Evolutionary conservation across 2,329 filamentous ascomycete species (phyloP).

Genomic region (Cytospora piceicola): DNA sequence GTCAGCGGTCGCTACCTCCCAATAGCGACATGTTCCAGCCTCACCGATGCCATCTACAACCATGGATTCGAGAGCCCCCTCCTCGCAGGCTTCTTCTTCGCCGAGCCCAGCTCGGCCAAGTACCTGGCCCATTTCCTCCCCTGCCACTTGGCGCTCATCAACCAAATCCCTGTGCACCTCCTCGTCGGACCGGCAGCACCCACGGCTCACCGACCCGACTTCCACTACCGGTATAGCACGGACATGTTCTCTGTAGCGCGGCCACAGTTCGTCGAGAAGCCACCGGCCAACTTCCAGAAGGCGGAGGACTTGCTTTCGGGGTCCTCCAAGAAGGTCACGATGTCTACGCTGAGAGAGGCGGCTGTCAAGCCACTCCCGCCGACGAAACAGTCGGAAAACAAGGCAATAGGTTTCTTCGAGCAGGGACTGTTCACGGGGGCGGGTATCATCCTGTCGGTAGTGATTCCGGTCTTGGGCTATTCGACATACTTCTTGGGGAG

Average conservation of each 20-base stretch:
- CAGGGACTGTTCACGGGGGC: constrained; percentile 48
- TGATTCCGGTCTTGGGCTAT: constrained; percentile 33
- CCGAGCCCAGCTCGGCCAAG: constrained; percentile 47
- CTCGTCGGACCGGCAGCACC: constrained; percentile 49
- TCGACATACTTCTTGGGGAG: constrained; percentile 30
- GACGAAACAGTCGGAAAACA: constrained; percentile 39
- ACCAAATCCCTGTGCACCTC: constrained; percentile 60
- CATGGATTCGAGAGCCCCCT: constrained; percentile 34
- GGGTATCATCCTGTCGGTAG: constrained; percentile 34
- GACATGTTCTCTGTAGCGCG: constrained; percentile 49
- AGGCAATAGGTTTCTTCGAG: constrained; percentile 51
- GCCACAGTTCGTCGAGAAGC: constrained; percentile 45
- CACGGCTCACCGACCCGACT: constrained; percentile 35
- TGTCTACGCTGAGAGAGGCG: constrained; percentile 29
- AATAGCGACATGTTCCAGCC: constrained; percentile 36
- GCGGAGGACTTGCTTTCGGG: constrained; percentile 33
- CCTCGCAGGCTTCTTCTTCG: constrained; percentile 36
- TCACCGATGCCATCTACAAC: constrained; percentile 37
- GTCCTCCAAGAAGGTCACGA: constrained; percentile 30
- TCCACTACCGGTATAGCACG: constrained; percentile 44
- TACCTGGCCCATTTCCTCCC: constrained; percentile 62
- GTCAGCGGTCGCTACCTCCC: constrained; percentile 37
- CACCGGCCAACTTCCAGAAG: constrained; percentile 28
- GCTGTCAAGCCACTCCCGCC: constrained; percentile 39
- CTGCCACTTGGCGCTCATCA: constrained; percentile 55